phyloP scores from a whole-genome alignment of 441 rosid species.

The Cnidoscolus chayamansa region DNA sequence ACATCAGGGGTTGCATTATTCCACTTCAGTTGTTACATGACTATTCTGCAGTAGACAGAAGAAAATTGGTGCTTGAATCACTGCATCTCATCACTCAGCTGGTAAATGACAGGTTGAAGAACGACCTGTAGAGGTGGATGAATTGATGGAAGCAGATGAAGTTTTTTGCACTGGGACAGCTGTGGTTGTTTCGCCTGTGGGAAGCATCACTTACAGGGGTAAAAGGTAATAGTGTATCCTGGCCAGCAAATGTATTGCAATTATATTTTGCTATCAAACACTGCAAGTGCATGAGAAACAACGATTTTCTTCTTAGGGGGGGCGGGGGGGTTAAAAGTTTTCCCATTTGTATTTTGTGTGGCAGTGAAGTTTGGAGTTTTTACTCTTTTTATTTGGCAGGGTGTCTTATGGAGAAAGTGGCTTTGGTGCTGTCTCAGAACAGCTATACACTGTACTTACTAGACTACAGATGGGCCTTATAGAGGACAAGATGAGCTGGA shows the following conservation, averaged over 20 bases:
- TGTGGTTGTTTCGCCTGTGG: conserved; percentile 91
- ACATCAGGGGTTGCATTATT: not conserved
- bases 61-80: not conserved
- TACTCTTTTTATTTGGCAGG: conserved; percentile 30
- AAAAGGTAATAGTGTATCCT: conserved; percentile 44
- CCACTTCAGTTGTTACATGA: not conserved
- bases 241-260: not conserved
- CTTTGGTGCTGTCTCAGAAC: conserved; percentile 62
- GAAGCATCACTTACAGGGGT: conserved; percentile 77
- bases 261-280: not conserved
- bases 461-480: conserved; percentile 86
- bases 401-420: conserved; percentile 60
- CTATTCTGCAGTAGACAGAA: no score
- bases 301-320: not conserved
- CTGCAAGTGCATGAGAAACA: not conserved
- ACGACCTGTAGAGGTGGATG: conserved; percentile 63
- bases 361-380: not conserved
- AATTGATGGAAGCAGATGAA: conserved; percentile 86
- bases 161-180: conserved; percentile 97
- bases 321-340: not conserved
- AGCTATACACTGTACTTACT: conserved; percentile 66
- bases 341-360: not conserved
- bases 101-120: conserved; percentile 62
- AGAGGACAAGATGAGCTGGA: conserved; percentile 90
- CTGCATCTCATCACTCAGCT: conserved; percentile 11